A percentile compares a stretch with the other conserved stretches of the same genome.
phyloP scores from a whole-genome alignment of 306 rosid species.

The Senna siamea region DNA sequence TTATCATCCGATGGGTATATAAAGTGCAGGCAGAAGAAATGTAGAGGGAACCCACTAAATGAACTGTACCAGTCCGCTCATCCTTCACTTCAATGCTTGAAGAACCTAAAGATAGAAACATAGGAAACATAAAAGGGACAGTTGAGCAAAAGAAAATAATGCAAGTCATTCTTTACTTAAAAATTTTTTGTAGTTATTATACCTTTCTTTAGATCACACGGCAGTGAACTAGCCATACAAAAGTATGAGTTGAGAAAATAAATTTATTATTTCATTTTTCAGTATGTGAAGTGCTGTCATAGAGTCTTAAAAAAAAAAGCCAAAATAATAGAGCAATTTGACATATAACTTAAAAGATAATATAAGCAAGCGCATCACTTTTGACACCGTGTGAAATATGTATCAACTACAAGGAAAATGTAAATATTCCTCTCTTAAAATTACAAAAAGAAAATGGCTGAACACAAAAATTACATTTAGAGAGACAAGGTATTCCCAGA shows the following conservation, averaged over 20 bases:
- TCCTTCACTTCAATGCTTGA: constrained; percentile 83
- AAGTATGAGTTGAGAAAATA: not conserved
- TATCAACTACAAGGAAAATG: constrained; percentile 11
- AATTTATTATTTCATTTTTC: not conserved
- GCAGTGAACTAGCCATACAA: not conserved
- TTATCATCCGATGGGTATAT: constrained; percentile 46
- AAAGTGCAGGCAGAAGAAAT: constrained; percentile 57
- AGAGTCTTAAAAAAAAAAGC: no score
- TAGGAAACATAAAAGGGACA: constrained; percentile 24
- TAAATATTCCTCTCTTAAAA: not conserved
- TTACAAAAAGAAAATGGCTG: not conserved
- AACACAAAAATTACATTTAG: not conserved
- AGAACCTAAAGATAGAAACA: constrained; percentile 73
- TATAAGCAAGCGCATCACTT: not conserved
- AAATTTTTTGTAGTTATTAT: not conserved
- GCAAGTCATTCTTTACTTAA: constrained; percentile 23
- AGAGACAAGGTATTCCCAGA: no score
- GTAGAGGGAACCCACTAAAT: constrained; percentile 84
- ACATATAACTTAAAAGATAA: not conserved
- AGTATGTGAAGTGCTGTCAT: not conserved
- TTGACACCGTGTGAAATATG: not conserved
- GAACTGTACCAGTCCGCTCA: constrained; percentile 88
- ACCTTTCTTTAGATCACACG: not conserved
- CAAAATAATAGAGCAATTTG: constrained; percentile 21
- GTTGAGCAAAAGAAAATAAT: constrained; percentile 9